Conservation (phyloP, 2,329 filamentous ascomycete species). For the Celoporthe dispersa region DNA sequence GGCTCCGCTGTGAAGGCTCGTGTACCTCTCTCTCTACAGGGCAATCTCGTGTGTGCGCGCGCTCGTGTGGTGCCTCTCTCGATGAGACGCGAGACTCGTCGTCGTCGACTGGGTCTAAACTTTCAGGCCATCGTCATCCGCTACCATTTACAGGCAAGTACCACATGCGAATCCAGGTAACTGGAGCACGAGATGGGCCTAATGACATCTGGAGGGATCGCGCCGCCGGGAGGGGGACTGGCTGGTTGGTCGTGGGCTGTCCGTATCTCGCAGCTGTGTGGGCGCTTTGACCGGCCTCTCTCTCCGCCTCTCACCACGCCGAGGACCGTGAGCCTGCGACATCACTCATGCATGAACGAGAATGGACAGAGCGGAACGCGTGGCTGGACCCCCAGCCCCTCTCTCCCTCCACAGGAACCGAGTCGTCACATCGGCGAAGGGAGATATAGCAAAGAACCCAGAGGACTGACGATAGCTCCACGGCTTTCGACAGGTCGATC, state of each 20-base stretch:
- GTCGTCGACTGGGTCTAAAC: not conserved
- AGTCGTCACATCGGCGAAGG: conserved; percentile 4
- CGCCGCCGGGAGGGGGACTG: not conserved
- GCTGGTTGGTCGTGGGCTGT: conserved; percentile 1
- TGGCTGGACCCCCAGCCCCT: conserved; percentile 7
- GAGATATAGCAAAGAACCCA: not conserved
- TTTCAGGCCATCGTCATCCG: not conserved
- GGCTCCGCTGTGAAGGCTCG: conserved; percentile 3
- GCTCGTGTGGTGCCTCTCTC: not conserved
- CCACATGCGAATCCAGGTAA: not conserved
- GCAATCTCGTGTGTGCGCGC: not conserved
- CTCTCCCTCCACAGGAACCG: not conserved
- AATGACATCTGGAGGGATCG: not conserved
- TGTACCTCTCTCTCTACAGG: not conserved
- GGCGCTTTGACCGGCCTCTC: conserved; percentile 1
- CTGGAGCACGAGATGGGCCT: not conserved
- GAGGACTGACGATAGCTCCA: not conserved
- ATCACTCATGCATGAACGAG: conserved; percentile 4
- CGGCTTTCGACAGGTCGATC: conserved; percentile 3
- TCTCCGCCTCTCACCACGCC: not conserved
- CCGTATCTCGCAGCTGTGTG: conserved; percentile 3
- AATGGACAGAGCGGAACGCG: conserved; percentile 1
- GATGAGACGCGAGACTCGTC: not conserved
- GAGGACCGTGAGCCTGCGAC: conserved; percentile 15
- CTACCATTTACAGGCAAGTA: not conserved